Percentiles rank a stretch among this genome's conserved stretches.
Conservation (phyloP, 2,329 filamentous ascomycete species). For the Fusarium beomiforme region DNA sequence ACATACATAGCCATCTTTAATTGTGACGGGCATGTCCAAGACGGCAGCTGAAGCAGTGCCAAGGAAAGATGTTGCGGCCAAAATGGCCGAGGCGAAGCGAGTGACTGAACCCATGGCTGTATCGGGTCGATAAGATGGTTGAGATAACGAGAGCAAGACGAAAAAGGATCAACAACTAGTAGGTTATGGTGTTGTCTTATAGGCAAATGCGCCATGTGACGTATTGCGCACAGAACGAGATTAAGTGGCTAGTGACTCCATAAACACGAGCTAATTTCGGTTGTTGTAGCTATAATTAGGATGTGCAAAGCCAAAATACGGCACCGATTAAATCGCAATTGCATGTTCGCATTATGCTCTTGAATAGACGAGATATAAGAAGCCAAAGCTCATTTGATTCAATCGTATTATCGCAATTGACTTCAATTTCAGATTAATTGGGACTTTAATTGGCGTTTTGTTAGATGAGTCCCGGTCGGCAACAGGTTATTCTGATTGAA, state of each 20-base stretch:
- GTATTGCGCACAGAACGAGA: background rate
- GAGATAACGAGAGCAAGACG: background rate
- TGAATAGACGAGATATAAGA: background rate
- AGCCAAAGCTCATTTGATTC: background rate
- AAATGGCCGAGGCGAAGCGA: slow-evolving; percentile 5
- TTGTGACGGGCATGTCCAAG: slow-evolving; percentile 9
- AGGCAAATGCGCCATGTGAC: background rate
- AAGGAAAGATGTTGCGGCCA: background rate
- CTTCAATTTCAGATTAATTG: too few relatives aligned
- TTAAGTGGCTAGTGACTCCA: background rate
- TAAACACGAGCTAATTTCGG: slow-evolving; percentile 24
- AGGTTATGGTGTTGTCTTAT: background rate
- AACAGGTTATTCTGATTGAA: too few relatives aligned
- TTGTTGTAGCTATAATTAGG: background rate
- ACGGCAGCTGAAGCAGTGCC: slow-evolving; percentile 16
- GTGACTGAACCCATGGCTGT: background rate
- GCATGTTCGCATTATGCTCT: rapidly evolving
- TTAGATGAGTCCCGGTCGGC: too few relatives aligned
- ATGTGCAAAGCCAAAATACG: background rate
- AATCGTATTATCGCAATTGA: background rate
- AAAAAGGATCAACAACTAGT: too few relatives aligned
- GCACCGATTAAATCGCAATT: background rate
- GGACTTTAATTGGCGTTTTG: too few relatives aligned
- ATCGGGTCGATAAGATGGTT: background rate
- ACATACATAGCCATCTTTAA: slow-evolving; percentile 22